phyloP scores from a whole-genome alignment of 2,329 filamentous ascomycete genomes.

The Volutella citrinella region DNA sequence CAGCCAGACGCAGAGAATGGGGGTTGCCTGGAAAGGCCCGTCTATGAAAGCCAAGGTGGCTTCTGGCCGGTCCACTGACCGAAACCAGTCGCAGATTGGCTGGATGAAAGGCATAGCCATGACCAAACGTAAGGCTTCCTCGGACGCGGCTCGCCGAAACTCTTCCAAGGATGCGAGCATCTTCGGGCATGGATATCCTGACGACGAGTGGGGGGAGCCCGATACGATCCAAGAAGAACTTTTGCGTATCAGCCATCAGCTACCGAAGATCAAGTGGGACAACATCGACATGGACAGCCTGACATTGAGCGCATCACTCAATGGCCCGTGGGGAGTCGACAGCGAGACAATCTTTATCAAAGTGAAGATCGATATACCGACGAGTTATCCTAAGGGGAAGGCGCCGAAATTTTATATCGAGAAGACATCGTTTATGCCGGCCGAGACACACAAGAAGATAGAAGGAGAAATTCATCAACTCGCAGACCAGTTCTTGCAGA shows the following conservation, averaged over 20 bases:
- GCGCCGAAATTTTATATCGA: slow-evolving; percentile 59
- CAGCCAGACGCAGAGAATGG: slow-evolving; percentile 26
- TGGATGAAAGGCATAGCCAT: slow-evolving; percentile 70
- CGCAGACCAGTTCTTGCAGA: slow-evolving; percentile 51
- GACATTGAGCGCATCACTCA: slow-evolving; percentile 57
- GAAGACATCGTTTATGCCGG: slow-evolving; percentile 60
- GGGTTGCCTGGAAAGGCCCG: slow-evolving; percentile 49
- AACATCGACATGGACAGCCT: slow-evolving; percentile 62
- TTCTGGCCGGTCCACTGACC: slow-evolving; percentile 39
- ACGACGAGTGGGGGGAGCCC: slow-evolving; percentile 58
- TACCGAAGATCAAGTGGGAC: slow-evolving; percentile 64
- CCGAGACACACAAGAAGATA: slow-evolving; percentile 49
- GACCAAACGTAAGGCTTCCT: slow-evolving; percentile 50
- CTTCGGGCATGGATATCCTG: slow-evolving; percentile 49
- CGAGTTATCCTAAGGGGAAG: slow-evolving; percentile 55
- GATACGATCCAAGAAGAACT: slow-evolving; percentile 65
- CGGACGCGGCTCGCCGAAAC: slow-evolving; percentile 40
- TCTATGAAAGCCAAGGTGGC: slow-evolving; percentile 57
- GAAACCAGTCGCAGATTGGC: slow-evolving; percentile 56
- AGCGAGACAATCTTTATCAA: slow-evolving; percentile 59
- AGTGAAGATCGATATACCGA: slow-evolving; percentile 58
- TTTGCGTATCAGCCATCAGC: slow-evolving; percentile 57
- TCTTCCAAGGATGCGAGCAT: slow-evolving; percentile 51
- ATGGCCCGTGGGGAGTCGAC: slow-evolving; percentile 60
- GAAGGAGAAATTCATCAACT: slow-evolving; percentile 56